A percentile compares a stretch with the other conserved stretches of the same genome.
These are phyloP conservation scores for Sporothrix schenckii DNA, from an alignment of 2,329 filamentous ascomycete species.

Conservation along the genomic window DNA sequence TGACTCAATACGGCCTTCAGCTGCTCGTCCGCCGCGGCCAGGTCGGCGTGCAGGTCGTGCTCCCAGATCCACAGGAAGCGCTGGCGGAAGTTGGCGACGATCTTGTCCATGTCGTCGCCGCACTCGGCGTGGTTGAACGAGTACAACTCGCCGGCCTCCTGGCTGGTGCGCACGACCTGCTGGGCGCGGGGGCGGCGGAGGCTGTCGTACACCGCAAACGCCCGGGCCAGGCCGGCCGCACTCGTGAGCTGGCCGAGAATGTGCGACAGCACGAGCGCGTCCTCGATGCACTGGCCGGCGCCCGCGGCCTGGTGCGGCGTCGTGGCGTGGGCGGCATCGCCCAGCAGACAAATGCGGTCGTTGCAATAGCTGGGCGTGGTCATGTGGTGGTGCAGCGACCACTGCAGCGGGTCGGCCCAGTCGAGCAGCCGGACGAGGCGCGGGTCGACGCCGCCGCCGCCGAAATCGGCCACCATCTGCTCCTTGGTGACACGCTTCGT, in stretches of 20 bases:
- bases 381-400: slow-evolving; percentile 39
- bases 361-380: slow-evolving; percentile 54
- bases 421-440: slow-evolving; percentile 29
- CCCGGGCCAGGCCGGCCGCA: slow-evolving; percentile 17
- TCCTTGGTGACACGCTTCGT: slow-evolving; percentile 42
- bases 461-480: slow-evolving; percentile 21
- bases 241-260: slow-evolving; percentile 24
- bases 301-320: slow-evolving; percentile 36
- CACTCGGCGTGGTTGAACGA: slow-evolving; percentile 39
- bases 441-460: slow-evolving; percentile 21
- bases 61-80: slow-evolving; percentile 44
- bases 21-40: slow-evolving; percentile 35
- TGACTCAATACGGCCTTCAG: not conserved
- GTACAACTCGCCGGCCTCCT: slow-evolving; percentile 41
- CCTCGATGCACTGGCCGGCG: slow-evolving; percentile 36
- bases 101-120: slow-evolving; percentile 41
- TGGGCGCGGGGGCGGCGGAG: slow-evolving; percentile 42
- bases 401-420: slow-evolving; percentile 29
- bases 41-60: slow-evolving; percentile 40
- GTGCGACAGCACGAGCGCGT: slow-evolving; percentile 35
- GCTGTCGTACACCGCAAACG: slow-evolving; percentile 40
- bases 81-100: slow-evolving; percentile 41
- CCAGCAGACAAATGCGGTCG: slow-evolving; percentile 51
- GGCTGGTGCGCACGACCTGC: slow-evolving; percentile 41
- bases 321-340: slow-evolving; percentile 60